Evolutionary conservation across 768 basidiomycete genomes (phyloP), one percentile per base, ranked within the genome.

Genomic region (Leucocoprinus birnbaumii): DNA sequence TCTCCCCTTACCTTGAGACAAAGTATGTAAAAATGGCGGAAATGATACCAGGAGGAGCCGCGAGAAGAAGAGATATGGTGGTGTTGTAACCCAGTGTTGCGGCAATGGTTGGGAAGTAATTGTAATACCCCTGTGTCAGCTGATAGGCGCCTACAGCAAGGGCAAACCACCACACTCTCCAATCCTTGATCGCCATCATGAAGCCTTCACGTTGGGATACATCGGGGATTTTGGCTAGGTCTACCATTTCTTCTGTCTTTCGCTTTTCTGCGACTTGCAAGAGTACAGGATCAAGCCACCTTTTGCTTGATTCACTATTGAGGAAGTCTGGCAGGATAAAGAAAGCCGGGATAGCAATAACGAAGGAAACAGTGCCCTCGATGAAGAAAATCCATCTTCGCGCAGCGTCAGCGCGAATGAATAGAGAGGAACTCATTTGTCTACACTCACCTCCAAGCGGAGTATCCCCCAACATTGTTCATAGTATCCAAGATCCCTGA

Each of bases 161-260:
- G 37, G 79, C 74, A 48, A 88, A 72, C 76, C 77, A 83, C 80
- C 85, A 88, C 45, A 88, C 82, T 63, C 80, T 84, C 82, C 80
- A 78, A 62, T 88, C 87, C 27, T 70, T 73, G 53, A 87, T 38
- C 2, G 87, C 85, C 60, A 81, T 63, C 10, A 68, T 56, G 2
- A 87, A 42, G 1, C 64, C 64, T 79, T 19, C 43, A 16, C 45
- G 34, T 38, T 58, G 48, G 14, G 50, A 26, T 4, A 53, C 49
- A 18, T 55, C 26, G 8, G 42, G 48, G n/a, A 45, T 27, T 22
- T 54, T 57, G 31, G 25, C 44, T 16, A 24, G 53, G 4, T 35
- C 34, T n/a, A 16, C 80, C 27, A 71, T 67, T 42, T 85, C 85
- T 56, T 84, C 83, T 42, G 68, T 66, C 77, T 85, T 75, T 18